These are phyloP conservation scores for Malus sieversii DNA, from an alignment of 306 rosid genomes.

Conservation along the genomic window DNA sequence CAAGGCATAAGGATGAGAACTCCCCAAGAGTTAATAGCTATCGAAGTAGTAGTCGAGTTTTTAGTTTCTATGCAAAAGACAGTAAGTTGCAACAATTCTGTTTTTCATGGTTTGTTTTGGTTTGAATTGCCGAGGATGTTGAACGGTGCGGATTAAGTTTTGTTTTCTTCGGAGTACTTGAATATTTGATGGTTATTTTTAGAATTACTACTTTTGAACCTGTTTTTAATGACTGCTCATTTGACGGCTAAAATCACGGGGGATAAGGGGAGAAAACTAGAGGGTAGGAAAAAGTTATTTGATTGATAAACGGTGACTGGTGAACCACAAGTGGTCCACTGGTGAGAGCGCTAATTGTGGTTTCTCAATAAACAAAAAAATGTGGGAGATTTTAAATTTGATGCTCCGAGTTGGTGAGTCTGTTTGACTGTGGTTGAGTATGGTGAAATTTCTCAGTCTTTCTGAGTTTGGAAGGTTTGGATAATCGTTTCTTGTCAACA, in stretches of 20 bases:
- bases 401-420: accelerated
- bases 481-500: no score
- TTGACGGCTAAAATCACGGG: background rate
- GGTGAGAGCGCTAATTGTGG: no score
- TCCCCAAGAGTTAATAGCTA: background rate
- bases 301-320: no score
- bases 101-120: background rate
- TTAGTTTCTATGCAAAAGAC: background rate
- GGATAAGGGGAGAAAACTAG: background rate
- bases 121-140: background rate
- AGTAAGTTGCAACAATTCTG: background rate
- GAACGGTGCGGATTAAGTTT: background rate
- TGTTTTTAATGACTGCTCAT: background rate
- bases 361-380: no score
- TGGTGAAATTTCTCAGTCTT: no score
- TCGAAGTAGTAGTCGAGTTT: background rate
- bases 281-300: background rate
- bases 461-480: accelerated
- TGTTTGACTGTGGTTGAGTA: no score
- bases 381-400: no score
- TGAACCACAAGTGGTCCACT: no score
- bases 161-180: background rate
- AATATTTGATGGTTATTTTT: background rate
- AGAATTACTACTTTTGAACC: background rate
- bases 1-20: conserved; percentile 41